Evolutionary conservation across 768 basidiomycete genomes (phyloP), one percentile per base, ranked within the genome.

Genomic region (Phylloporus sp.): DNA sequence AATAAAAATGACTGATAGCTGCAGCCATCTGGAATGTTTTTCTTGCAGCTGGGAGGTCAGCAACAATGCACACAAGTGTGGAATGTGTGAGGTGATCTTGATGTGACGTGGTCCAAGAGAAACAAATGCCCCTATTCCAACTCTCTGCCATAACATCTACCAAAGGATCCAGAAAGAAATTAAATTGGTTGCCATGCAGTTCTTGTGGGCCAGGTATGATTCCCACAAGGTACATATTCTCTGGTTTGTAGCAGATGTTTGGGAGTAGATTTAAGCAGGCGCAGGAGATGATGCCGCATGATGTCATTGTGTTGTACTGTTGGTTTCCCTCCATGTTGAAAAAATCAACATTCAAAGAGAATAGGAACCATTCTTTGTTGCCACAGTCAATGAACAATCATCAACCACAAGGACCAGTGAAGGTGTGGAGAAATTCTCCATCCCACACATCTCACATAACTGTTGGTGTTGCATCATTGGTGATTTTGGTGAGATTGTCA

Each of bases 21-120:
- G 33, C 39, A 1, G 64, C 64, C 5, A 62, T 22, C 6, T 54
- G 62, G 1, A 62, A 29, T 4, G 59, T 13, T 38, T 69, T 61
- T 8, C 58, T 26, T 0, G 65, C 63, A 2, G 65, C 70, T 1
- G 61, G 70, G 21, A 72, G 58, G 43, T 75, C 71, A 34, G 66
- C 69, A 4, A 69, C 54, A 1, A 62, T n/a, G n/a, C n/a, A n/a
- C n/a, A n/a, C 40, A 14, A 51, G 48, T 1, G 66, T 51, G n/a
- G n/a, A 6, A 73, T 32, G 1, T n/a, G n/a, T n/a, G n/a, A n/a
- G n/a, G n/a, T n/a, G 63, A 61, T 17, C 57, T 59, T 7, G 48
- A 29, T 10, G 66, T 55, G 1, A 52, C 4, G 4, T 58, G 41
- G 2, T 69, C 69, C n/a, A n/a, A n/a, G n/a, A n/a, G n/a, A n/a